Evolutionary conservation across 345 rosid species (phyloP), one percentile per base, ranked within the genome.

Genomic region (Citrus maxima): DNA sequence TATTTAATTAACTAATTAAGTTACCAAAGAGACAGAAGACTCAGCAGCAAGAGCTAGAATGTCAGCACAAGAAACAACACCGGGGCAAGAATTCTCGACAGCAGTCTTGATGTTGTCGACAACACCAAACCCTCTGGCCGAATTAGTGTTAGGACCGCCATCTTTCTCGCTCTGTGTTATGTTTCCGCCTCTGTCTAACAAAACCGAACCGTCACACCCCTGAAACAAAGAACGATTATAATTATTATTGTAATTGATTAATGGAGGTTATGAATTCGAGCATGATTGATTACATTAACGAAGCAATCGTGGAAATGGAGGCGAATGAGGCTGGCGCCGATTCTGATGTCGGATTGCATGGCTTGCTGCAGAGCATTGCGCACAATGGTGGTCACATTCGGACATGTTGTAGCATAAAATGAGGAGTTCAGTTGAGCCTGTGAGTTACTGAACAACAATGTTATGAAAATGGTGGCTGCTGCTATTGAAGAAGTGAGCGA

Each of bases 221-320:
- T 93, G 63, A 10, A 70, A 49, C 10, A 7, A 46, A 18, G 58
- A 54, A 54, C 18, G 16, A 46, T 46, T 1, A 3, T 46, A 22
- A 34, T 25, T 5, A 28, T 14, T 28, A 2, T 6, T 5, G n/a
- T 14, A 64, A 1, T 18, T 27, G 38, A 64, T 62, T 6, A 18
- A 69, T 25, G 58, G 58, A 16, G 7, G 22, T 54, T 19, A 6
- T 54, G 21, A 49, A 67, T 37, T 19, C 16, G 58, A 42, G 19
- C 5, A 1, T 65, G 3, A 3, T 54, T 14, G 21, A 4, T 76
- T 87, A 92, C 97, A 73, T 94, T 27, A 38, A 94, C 95, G 60
- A 94, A 94, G 77, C 98, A 94, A 75, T 94, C 98, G 64, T 94
- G 97, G 82, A 94, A 92, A 78, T 92, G 97, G 78, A 94, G 93